Conservation (phyloP, 73 alveolate genomes). For the Tetrahymena malaccensis region DNA sequence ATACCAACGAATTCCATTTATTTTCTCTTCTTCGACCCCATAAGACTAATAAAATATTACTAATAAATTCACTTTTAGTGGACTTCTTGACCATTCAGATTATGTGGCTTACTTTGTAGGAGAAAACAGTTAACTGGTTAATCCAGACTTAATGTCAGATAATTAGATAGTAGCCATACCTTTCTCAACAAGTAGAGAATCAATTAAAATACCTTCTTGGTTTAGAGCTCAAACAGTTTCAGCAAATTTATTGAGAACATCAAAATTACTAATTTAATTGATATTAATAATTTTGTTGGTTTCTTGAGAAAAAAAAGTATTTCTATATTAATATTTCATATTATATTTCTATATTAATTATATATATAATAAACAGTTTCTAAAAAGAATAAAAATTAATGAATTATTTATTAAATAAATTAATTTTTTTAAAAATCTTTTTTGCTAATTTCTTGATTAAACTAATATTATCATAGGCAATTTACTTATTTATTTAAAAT, state of each 20-base stretch:
- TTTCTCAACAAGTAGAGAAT: not conserved
- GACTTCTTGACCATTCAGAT: conserved; percentile 14
- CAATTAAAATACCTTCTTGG: not conserved
- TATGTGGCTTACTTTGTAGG: conserved; percentile 24
- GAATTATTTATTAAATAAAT: too few relatives aligned
- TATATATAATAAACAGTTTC: too few relatives aligned
- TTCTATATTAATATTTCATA: not conserved
- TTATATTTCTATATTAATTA: too few relatives aligned
- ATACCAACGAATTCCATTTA: not conserved
- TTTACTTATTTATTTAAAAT: too few relatives aligned
- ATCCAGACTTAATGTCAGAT: conserved; percentile 29
- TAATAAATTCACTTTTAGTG: not conserved
- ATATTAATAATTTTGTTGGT: not conserved
- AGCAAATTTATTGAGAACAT: not conserved
- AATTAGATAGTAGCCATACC: not conserved
- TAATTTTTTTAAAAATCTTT: too few relatives aligned
- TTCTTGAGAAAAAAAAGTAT: not conserved
- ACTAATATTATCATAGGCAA: too few relatives aligned
- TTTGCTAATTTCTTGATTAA: too few relatives aligned
- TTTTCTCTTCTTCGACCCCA: conserved; percentile 1
- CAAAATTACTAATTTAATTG: not conserved
- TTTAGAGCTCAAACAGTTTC: not conserved
- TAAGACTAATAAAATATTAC: not conserved
- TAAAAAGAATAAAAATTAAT: too few relatives aligned
- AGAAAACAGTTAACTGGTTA: conserved; percentile 6